Conservation (phyloP, 768 basidiomycete genomes). For the Leccinum aurantiacum region DNA sequence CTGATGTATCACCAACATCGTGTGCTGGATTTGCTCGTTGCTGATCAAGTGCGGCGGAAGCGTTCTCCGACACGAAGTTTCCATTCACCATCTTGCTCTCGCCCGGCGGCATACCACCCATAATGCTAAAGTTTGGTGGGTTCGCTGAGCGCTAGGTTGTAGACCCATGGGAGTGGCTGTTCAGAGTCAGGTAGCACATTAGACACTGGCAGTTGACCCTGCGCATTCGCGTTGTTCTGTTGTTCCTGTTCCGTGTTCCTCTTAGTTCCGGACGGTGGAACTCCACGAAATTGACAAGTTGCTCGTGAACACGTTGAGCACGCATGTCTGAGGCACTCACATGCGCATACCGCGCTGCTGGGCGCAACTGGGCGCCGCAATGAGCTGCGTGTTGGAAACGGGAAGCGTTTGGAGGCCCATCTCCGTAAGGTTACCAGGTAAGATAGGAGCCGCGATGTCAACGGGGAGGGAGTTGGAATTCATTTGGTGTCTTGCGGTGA, state of each 20-base stretch:
- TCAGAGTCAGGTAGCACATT: constrained; percentile 19
- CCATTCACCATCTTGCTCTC: constrained; percentile 22
- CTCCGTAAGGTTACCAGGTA: constrained; percentile 21
- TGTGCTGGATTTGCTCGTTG: constrained; percentile 36
- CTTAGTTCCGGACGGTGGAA: constrained; percentile 40
- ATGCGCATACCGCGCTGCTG: constrained; percentile 48
- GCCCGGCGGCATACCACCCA: constrained; percentile 10
- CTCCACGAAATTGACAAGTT: constrained; percentile 58
- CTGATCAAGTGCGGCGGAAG: constrained; percentile 3
- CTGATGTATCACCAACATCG: constrained; percentile 28
- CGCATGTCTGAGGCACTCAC: constrained; percentile 52
- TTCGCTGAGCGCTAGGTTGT: constrained; percentile 19
- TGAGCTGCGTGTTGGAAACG: constrained; percentile 30
- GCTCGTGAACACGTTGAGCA: constrained; percentile 45
- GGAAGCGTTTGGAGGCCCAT: constrained; percentile 14
- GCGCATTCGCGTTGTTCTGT: constrained; percentile 21
- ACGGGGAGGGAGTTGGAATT: constrained; percentile 10
- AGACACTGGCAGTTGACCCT: constrained; percentile 10
- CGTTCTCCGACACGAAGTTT: constrained; percentile 7
- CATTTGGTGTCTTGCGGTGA: constrained; percentile 18
- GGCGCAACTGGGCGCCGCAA: constrained; percentile 42
- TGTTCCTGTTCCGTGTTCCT: constrained; percentile 24
- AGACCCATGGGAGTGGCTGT: constrained; percentile 9
- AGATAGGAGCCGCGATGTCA: constrained; percentile 6
- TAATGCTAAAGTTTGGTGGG: constrained; percentile 1